Evolutionary conservation across 345 rosid species (phyloP).

Genomic region (Pseudoturritis turrita): DNA sequence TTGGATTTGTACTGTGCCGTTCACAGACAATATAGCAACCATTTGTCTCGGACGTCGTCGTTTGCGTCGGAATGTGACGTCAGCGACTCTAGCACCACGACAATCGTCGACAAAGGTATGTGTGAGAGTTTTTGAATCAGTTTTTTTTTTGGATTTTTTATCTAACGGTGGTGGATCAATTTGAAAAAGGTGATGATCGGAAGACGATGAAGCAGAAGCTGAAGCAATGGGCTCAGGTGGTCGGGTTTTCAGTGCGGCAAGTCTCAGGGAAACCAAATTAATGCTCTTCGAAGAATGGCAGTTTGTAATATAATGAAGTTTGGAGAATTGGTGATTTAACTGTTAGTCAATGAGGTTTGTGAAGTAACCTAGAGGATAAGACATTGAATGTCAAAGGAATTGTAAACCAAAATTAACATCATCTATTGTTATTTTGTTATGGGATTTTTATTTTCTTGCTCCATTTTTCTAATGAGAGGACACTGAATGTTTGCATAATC

Average conservation of each 20-base stretch:
- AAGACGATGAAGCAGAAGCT: conserved; percentile 63
- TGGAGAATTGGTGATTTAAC: too few species aligned
- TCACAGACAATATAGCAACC: conserved; percentile 45
- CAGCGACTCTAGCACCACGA: conserved; percentile 12
- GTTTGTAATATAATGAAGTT: too few species aligned
- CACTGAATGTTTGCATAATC: too few species aligned
- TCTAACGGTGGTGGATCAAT: neutral
- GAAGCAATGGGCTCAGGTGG: conserved; percentile 85
- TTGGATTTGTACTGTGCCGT: conserved; percentile 62
- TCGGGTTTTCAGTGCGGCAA: conserved; percentile 64
- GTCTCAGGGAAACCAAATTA: conserved; percentile 30
- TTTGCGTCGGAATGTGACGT: conserved; percentile 36
- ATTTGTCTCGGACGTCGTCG: conserved; percentile 55
- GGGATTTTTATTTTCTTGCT: too few species aligned
- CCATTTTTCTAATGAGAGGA: too few species aligned
- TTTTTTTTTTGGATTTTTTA: neutral
- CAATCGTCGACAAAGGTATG: conserved; percentile 54
- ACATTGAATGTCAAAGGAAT: too few species aligned
- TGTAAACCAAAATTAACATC: too few species aligned
- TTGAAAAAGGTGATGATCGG: conserved; percentile 53
- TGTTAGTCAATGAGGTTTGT: too few species aligned
- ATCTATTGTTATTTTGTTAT: too few species aligned
- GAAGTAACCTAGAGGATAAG: too few species aligned
- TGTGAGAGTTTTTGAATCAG: neutral
- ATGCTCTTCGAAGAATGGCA: neutral